Percentiles rank a stretch among this genome's conserved stretches.
phyloP scores from a whole-genome alignment of 2,329 filamentous ascomycete genomes.

The Colletotrichum spinosum region DNA sequence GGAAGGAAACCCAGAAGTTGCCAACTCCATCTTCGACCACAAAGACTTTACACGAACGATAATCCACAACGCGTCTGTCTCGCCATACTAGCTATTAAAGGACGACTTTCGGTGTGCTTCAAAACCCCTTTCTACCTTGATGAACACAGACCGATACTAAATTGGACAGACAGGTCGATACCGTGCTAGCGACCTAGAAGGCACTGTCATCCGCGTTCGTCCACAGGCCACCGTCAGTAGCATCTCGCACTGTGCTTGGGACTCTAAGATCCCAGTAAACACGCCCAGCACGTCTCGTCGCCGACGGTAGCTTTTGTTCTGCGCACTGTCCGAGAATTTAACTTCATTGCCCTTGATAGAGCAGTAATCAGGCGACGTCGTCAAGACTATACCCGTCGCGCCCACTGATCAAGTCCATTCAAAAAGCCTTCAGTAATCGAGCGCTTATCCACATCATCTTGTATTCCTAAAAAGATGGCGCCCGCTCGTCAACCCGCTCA shows the following conservation, averaged over 20 bases:
- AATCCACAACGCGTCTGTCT: neutral
- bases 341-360: slow-evolving; percentile 32
- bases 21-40: slow-evolving; percentile 25
- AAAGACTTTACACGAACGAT: neutral
- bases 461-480: slow-evolving; percentile 46
- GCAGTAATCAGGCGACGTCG: neutral
- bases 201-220: slow-evolving; percentile 31
- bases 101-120: too few species aligned
- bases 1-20: slow-evolving; percentile 9
- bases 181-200: slow-evolving; percentile 22
- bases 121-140: too few species aligned
- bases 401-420: neutral
- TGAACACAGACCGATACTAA: neutral
- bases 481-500: slow-evolving; percentile 52
- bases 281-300: neutral
- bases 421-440: neutral
- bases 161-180: slow-evolving; percentile 10
- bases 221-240: neutral
- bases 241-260: slow-evolving; percentile 16
- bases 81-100: neutral
- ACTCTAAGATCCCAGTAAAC: neutral
- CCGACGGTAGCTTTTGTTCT: slow-evolving; percentile 8
- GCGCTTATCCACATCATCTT: neutral
- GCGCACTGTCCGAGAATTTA: slow-evolving; percentile 37
- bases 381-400: slow-evolving; percentile 6